Evolutionary conservation across 768 basidiomycete species (phyloP), one percentile per base, ranked within the genome.

Genomic region (Boletus rufocinnamomeus): DNA sequence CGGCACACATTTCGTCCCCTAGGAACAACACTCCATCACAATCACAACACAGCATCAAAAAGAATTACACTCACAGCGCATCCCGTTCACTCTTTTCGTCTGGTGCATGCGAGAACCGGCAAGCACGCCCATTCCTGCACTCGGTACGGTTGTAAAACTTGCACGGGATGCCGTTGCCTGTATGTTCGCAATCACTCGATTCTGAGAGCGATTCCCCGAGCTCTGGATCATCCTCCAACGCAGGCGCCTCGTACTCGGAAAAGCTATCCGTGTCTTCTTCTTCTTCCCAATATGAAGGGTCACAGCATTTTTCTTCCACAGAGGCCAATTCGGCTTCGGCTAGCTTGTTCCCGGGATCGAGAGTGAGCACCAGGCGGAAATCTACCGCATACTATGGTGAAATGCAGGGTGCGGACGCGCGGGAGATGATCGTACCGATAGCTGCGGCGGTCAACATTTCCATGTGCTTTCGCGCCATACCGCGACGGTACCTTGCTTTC

Each of bases 101-200:
- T 0, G 84, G 83, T 1, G 82, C 80, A 65, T 86, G 84, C 21
- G 78, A 82, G 67, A 74, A 84, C 19, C 57, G 57, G 62, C 84
- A 86, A 2, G 60, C 55, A 9, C 21, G 51, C 0, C 83, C 81
- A 4, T 75, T 71, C 11, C 57, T 66, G 63, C 84, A 85, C 0
- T 80, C 81, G 19, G 76, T 72, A 57, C 80, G 82, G 55, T 86
- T 86, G 65, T 85, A 84, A 65, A 81, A 82, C 46, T 79, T 75
- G 66, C 84, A 86, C 0, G 84, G 79, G 3, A 77, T 73, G 3
- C 78, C 77, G 50, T 82, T 84, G 5, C 84, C 84, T 1, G 64
- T 65, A 57, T 84, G 83, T 40, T 74, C 71, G 58, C 75, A 83
- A 61, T 85, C 84, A 51, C 81, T 83, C 13, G 81, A 81, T 66